Conservation (phyloP, 768 basidiomycete genomes). For the Pulveroboletus ravenelii region DNA sequence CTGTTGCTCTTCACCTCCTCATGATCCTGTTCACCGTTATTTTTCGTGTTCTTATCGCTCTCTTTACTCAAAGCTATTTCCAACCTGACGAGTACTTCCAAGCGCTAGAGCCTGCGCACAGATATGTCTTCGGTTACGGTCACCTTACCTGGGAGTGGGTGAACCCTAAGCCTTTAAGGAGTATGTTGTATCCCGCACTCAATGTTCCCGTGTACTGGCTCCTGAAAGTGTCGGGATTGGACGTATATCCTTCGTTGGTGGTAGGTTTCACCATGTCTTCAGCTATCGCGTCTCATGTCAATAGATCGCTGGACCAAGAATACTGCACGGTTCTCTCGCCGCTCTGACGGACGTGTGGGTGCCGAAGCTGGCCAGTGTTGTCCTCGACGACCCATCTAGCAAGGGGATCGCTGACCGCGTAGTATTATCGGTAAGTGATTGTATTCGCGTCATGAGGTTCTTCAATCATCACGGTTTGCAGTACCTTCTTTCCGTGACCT, state of each 20-base stretch:
- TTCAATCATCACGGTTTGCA: slow-evolving; percentile 28
- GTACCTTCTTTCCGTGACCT: slow-evolving; percentile 77
- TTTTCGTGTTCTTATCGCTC: slow-evolving; percentile 56
- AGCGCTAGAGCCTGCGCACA: slow-evolving; percentile 87
- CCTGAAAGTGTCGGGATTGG: slow-evolving; percentile 52
- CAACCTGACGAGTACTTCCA: slow-evolving; percentile 98
- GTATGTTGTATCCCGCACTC: slow-evolving; percentile 74
- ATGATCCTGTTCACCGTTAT: slow-evolving; percentile 35
- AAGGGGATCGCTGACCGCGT: slow-evolving; percentile 25
- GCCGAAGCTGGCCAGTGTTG: slow-evolving; percentile 51
- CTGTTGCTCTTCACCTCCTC: neutral
- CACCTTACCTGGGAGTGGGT: slow-evolving; percentile 97
- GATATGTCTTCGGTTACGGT: slow-evolving; percentile 86
- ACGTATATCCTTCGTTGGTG: slow-evolving; percentile 47
- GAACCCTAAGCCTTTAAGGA: slow-evolving; percentile 62
- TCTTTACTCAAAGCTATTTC: slow-evolving; percentile 80
- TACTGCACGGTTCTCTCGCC: slow-evolving; percentile 73
- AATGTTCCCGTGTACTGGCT: slow-evolving; percentile 78
- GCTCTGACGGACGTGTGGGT: slow-evolving; percentile 77
- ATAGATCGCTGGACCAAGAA: slow-evolving; percentile 69
- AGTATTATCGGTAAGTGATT: slow-evolving; percentile 56
- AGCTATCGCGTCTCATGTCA: slow-evolving; percentile 1
- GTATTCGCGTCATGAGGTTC: neutral
- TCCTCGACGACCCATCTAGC: slow-evolving; percentile 53
- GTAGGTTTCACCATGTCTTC: slow-evolving; percentile 41